Conservation (phyloP, 495 filamentous ascomycete genomes). For the Penicillium salamii region DNA sequence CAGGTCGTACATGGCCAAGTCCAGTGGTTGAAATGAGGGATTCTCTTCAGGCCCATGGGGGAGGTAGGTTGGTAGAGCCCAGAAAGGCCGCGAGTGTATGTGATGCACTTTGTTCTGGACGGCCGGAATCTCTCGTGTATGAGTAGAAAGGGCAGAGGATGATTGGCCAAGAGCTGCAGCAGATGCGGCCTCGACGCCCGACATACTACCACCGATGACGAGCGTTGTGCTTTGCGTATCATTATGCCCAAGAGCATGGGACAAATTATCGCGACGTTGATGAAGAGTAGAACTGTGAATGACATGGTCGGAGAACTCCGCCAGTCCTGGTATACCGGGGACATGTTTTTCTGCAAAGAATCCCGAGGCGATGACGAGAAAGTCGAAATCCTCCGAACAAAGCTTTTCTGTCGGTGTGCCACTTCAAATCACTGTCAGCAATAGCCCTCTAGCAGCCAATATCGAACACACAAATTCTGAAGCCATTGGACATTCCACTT, state of each 20-base stretch:
- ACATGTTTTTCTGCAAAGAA: slow-evolving; percentile 66
- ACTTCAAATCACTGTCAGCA: background rate
- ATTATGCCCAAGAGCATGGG: background rate
- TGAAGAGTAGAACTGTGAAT: slow-evolving; percentile 60
- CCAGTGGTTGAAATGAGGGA: slow-evolving; percentile 69
- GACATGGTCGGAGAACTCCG: slow-evolving; percentile 32
- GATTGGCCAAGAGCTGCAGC: slow-evolving; percentile 69
- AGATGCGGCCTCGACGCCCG: slow-evolving; percentile 72
- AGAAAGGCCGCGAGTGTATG: slow-evolving; percentile 65
- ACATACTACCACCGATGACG: slow-evolving; percentile 81
- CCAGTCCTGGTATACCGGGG: slow-evolving; percentile 43
- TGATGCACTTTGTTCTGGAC: slow-evolving; percentile 55
- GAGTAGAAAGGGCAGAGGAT: slow-evolving; percentile 48
- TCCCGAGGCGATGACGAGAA: slow-evolving; percentile 70
- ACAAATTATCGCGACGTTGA: slow-evolving; percentile 20
- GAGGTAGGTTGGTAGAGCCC: slow-evolving; percentile 66
- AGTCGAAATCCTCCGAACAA: slow-evolving; percentile 56
- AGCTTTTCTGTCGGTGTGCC: background rate
- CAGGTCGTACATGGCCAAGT: slow-evolving; percentile 72
- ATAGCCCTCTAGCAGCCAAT: slow-evolving; percentile 1
- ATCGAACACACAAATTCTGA: slow-evolving; percentile 23
- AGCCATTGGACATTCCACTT: slow-evolving; percentile 56
- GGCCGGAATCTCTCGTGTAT: slow-evolving; percentile 22
- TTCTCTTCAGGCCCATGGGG: slow-evolving; percentile 34
- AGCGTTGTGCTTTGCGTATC: slow-evolving; percentile 41